Percentiles rank a stretch among this genome's conserved stretches.
phyloP scores from a whole-genome alignment of 2,329 filamentous ascomycete species.

The Fusarium fracticaudum region DNA sequence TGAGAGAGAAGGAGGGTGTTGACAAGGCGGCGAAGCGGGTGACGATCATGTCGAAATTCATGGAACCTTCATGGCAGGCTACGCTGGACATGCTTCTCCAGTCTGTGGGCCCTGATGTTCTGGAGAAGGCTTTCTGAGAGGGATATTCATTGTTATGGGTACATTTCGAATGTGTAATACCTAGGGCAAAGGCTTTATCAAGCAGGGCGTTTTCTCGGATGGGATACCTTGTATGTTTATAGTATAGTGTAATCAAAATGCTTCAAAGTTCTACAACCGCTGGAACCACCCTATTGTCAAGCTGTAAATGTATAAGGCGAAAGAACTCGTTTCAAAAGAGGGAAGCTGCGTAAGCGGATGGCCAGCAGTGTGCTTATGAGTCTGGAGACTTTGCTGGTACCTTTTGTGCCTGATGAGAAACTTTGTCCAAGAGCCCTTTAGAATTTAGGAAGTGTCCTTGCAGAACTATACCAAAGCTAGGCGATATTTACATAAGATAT shows the following conservation, averaged over 20 bases:
- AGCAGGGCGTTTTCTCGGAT: not conserved
- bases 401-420: not conserved
- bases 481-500: rapidly evolving
- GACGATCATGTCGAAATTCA: not conserved
- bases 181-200: not conserved
- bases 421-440: rapidly evolving
- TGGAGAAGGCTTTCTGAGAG: not conserved
- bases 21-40: not conserved
- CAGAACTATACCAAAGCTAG: too few relatives aligned
- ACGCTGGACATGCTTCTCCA: not conserved
- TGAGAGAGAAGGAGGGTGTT: not conserved
- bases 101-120: not conserved
- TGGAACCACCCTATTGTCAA: not conserved
- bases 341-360: too few relatives aligned
- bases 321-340: not conserved
- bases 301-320: rapidly evolving
- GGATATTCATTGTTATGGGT: not conserved
- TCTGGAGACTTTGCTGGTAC: too few relatives aligned
- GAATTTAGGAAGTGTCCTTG: rapidly evolving
- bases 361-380: rapidly evolving
- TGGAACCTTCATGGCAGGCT: not conserved
- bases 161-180: not conserved
- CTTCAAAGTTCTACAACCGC: not conserved
- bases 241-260: not conserved
- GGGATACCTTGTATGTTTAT: not conserved